Percentiles rank a stretch among this genome's conserved stretches.
These are phyloP conservation scores for Leishmania martiniquensis DNA, from an alignment of 208 protist species.

Conservation along the genomic window DNA sequence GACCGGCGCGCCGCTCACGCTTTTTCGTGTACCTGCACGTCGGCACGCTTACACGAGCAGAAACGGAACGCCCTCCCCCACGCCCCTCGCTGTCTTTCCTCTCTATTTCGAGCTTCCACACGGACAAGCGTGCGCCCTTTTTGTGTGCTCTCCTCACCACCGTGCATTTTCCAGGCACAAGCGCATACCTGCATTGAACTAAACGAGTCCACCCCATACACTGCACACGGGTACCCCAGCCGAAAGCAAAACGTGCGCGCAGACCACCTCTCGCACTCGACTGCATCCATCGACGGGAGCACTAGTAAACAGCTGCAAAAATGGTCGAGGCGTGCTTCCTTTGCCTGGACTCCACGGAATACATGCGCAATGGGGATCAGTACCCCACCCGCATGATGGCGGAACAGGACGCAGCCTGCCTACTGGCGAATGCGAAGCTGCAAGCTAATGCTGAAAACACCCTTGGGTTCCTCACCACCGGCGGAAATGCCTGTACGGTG, in stretches of 20 bases:
- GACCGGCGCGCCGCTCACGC: not conserved
- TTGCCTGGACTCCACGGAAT: constrained; percentile 97
- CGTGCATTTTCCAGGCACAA: not conserved
- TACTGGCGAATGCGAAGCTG: constrained; percentile 94
- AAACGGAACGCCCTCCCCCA: not conserved
- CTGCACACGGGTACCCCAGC: not conserved
- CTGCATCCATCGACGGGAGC: not conserved
- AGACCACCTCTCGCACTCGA: not conserved
- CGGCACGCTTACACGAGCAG: not conserved
- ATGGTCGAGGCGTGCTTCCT: constrained; percentile 93
- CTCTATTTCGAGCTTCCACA: not conserved
- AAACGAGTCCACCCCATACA: not conserved
- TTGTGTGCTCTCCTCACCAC: not conserved
- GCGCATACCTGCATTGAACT: not conserved
- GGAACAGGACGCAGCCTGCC: constrained; percentile 96
- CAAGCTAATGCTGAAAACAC: constrained; percentile 97
- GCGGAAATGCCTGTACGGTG: constrained; percentile 89
- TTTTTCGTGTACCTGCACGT: not conserved
- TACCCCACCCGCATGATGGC: constrained; percentile 95
- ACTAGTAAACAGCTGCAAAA: not conserved
- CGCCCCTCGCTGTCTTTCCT: not conserved
- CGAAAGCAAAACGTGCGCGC: not conserved
- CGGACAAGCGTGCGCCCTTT: not conserved
- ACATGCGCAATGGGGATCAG: constrained; percentile 99
- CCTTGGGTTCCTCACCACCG: constrained; percentile 96